Evolutionary conservation across 768 basidiomycete species (phyloP).

Genomic region (Leccinum arenicola): DNA sequence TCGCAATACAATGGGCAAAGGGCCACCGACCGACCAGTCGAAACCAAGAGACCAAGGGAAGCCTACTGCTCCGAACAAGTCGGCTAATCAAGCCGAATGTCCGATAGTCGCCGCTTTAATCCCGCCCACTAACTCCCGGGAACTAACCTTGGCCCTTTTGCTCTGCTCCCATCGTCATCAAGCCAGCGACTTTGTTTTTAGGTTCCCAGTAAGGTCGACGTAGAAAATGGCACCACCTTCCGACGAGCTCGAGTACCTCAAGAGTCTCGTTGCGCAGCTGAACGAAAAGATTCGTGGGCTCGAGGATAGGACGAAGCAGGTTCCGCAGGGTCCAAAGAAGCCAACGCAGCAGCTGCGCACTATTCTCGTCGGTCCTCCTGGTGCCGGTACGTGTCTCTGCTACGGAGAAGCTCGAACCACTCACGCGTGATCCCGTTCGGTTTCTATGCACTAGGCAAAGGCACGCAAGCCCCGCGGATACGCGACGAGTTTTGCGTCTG

Average conservation of each 20-base stretch:
- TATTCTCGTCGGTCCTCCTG: slow-evolving; percentile 94
- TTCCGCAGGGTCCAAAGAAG: slow-evolving; percentile 42
- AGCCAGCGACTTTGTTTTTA: not conserved
- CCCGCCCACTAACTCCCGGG: slow-evolving; percentile 4
- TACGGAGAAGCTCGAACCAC: not conserved
- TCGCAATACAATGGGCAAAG: not conserved
- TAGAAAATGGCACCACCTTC: slow-evolving; percentile 51
- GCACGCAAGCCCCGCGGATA: slow-evolving; percentile 95
- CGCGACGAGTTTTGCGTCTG: slow-evolving; percentile 92
- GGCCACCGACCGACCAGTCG: not conserved
- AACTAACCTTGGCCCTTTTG: not conserved
- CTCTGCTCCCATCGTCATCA: slow-evolving; percentile 1
- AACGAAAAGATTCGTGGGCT: slow-evolving; percentile 83
- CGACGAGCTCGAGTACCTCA: slow-evolving; percentile 93
- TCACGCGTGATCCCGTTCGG: not conserved
- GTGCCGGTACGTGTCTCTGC: slow-evolving; percentile 68
- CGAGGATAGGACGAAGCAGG: slow-evolving; percentile 64
- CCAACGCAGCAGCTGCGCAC: slow-evolving; percentile 82
- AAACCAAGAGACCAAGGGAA: not conserved
- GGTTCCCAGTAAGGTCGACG: not conserved
- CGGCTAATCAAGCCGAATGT: slow-evolving; percentile 4
- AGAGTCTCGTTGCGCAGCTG: slow-evolving; percentile 85
- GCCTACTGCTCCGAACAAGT: not conserved
- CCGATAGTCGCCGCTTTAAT: slow-evolving; percentile 25
- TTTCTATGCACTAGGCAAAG: slow-evolving; percentile 68